A percentile compares a stretch with the other conserved stretches of the same genome.
These are phyloP conservation scores for Chloromonas sp. DNA, from an alignment of 163 green algal species.

Conservation along the genomic window DNA sequence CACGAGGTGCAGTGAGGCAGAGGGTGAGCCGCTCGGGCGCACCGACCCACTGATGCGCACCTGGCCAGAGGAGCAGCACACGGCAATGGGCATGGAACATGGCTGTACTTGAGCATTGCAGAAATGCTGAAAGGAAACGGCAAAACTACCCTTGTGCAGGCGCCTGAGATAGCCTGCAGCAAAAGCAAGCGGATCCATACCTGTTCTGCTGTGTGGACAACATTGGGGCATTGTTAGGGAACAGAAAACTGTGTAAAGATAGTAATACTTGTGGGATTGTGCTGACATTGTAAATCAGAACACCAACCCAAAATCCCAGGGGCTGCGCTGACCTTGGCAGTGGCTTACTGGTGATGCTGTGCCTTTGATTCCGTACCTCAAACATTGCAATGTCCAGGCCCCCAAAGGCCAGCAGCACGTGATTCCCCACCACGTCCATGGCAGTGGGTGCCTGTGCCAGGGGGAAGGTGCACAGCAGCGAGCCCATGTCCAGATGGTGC, in stretches of 20 bases:
- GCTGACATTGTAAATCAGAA: too few species aligned
- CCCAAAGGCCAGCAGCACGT: constrained; percentile 64
- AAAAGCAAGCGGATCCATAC: too few species aligned
- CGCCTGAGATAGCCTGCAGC: too few species aligned
- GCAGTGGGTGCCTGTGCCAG: constrained; percentile 55
- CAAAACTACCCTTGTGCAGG: too few species aligned
- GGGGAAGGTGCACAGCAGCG: constrained; percentile 54
- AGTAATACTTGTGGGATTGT: too few species aligned
- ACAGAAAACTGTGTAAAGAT: too few species aligned
- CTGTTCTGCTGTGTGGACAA: too few species aligned
- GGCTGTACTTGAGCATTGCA: too few species aligned
- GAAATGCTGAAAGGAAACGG: too few species aligned
- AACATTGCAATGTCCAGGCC: constrained; percentile 70
- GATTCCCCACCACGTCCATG: constrained; percentile 62
- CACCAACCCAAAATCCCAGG: neutral
- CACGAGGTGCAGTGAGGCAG: constrained; percentile 41
- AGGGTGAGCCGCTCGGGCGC: neutral
- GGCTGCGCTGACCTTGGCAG: neutral
- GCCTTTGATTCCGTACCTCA: constrained; percentile 27
- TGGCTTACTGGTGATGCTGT: neutral
- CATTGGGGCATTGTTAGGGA: neutral
- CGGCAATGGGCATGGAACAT: too few species aligned
- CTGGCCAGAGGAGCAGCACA: neutral
- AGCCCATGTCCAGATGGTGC: constrained; percentile 73
- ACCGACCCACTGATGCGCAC: neutral